Percentiles rank a stretch among this genome's conserved stretches.
These are phyloP conservation scores for Boechera divaricarpa DNA, from an alignment of 345 rosid genomes.

Conservation along the genomic window DNA sequence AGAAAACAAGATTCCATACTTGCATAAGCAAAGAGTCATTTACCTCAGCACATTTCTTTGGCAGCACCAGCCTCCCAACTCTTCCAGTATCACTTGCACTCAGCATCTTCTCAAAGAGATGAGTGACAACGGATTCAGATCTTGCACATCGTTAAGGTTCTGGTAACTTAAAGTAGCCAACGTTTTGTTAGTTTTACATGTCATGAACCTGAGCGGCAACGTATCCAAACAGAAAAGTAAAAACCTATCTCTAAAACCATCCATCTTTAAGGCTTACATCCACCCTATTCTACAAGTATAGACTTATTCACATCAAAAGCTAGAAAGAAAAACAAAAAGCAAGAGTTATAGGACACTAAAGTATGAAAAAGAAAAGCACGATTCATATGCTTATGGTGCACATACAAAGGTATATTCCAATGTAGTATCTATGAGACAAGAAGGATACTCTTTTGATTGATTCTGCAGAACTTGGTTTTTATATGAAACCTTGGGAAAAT, in stretches of 20 bases:
- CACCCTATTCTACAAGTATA: constrained; percentile 19
- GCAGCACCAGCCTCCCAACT: constrained; percentile 89
- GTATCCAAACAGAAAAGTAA: constrained; percentile 27
- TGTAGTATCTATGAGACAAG: constrained; percentile 37
- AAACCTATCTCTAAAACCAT: constrained; percentile 14
- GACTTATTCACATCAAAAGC: constrained; percentile 8
- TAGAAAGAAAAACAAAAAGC: constrained; percentile 25
- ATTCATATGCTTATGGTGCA: constrained; percentile 23
- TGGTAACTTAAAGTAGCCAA: constrained; percentile 19
- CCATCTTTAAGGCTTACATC: constrained; percentile 5
- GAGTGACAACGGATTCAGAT: constrained; percentile 77
- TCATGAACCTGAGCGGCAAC: constrained; percentile 32
- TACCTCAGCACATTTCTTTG: constrained; percentile 98
- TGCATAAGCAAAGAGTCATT: constrained; percentile 41
- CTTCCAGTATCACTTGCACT: constrained; percentile 97
- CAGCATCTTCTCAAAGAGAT: constrained; percentile 93
- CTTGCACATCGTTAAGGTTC: constrained; percentile 74
- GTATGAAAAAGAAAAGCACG: constrained; percentile 3
- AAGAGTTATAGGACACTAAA: constrained; percentile 25
- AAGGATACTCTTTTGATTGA: constrained; percentile 91
- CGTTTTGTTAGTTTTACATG: constrained; percentile 18
- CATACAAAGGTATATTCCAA: constrained; percentile 21
- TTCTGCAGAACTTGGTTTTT: constrained; percentile 67
- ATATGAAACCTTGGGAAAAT: constrained; percentile 77
- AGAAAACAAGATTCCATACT: constrained; percentile 21